Conservation (phyloP, 2,329 filamentous ascomycete species). For the Esteya vermicola region DNA sequence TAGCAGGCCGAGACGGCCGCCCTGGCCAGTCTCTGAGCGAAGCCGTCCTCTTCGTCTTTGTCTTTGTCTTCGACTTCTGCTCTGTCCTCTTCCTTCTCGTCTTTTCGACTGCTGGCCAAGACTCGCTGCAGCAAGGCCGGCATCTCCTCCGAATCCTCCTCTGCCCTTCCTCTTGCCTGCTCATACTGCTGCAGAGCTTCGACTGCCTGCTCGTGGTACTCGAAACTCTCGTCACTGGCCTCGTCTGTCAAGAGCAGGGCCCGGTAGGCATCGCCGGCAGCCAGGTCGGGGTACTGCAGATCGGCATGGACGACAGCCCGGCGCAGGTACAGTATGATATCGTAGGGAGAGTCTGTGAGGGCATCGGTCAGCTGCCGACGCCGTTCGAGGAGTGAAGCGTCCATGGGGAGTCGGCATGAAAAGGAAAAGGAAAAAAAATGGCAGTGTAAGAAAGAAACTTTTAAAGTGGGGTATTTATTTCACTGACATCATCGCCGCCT, state of each 20-base stretch:
- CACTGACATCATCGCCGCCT: too few relatives aligned
- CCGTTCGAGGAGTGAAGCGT: constrained; percentile 23
- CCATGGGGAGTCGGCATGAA: too few relatives aligned
- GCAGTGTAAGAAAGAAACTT: too few relatives aligned
- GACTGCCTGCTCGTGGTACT: constrained; percentile 60
- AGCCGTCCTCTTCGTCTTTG: too few relatives aligned
- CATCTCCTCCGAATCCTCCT: too few relatives aligned
- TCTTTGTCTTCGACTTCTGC: not conserved
- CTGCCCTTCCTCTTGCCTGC: constrained; percentile 8
- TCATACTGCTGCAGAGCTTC: constrained; percentile 32
- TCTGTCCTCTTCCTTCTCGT: constrained; percentile 9
- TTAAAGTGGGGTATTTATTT: too few relatives aligned
- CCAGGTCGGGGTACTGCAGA: constrained; percentile 79
- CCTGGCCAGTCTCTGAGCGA: too few relatives aligned
- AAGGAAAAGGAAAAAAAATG: too few relatives aligned
- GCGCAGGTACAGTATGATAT: constrained; percentile 50
- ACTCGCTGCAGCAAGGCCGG: too few relatives aligned
- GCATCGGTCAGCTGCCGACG: constrained; percentile 43
- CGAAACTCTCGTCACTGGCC: constrained; percentile 60
- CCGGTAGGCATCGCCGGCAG: constrained; percentile 78
- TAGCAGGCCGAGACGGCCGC: constrained; percentile 44
- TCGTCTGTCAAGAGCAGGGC: constrained; percentile 81
- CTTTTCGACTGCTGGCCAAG: too few relatives aligned
- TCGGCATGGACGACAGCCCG: constrained; percentile 58
- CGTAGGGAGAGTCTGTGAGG: constrained; percentile 39